Base-by-base conservation (phyloP, 345 rosid genomes). In the Ricinus communis region DNA sequence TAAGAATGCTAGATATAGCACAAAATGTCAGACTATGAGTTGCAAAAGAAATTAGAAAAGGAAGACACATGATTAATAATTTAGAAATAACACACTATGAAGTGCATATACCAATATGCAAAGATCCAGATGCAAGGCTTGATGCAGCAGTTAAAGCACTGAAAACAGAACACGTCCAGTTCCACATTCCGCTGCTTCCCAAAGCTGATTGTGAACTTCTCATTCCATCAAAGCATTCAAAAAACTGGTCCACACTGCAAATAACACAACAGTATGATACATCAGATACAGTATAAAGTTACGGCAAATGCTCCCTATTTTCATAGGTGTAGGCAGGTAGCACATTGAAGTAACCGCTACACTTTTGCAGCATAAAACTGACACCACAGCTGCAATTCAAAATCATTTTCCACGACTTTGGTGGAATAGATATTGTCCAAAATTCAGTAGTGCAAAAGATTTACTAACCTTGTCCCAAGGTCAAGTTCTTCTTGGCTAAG, bases 91-190 rank as follows among this genome's bases (percentile, higher is more conserved):
- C 31, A 78, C 7, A 22, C 30, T 63, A 73, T 65, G 75, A 24
- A 67, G 53, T 38, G 71, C 70, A 63, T 83, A 55, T 82, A 95
- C 97, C 99, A 74, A 92, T 70, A 74, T 80, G 87, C 77, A 88
- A 82, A 18, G 99, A 89, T 53, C 99, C 99, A 53, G 97, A 83
- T 78, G 99, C 99, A 82, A 95, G 95, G 87, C 87, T 92, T 77
- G 99, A 95, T 52, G 99, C 96, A 71, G 97, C 97, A 82, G 91
- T 95, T 84, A 95, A 87, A 50, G 97, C 97, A 76, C 92, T 87
- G 80, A 92, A 89, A 68, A 95, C 97, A 69, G 99, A 95, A 75
- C 88, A 85, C 62, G 99, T 89, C 97, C 97, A 91, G 77, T 89
- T 87, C 93, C 93, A 92, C 93, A 91, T 82, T 74, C 97, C 99